Evolutionary conservation across 139 green algal species (phyloP).

Genomic region (Eudorina sp.): DNA sequence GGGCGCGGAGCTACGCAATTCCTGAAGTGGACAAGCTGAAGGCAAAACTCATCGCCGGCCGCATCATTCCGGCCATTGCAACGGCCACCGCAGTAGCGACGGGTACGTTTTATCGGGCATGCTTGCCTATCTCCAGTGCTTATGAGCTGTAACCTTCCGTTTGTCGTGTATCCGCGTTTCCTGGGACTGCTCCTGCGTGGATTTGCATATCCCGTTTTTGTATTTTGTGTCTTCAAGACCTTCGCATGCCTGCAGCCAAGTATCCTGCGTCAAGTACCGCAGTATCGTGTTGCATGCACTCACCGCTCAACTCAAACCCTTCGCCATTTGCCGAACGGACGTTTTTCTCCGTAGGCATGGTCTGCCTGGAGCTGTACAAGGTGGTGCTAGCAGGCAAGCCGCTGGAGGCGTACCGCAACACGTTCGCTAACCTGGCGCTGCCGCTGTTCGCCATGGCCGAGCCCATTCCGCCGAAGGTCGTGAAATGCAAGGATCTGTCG

Average conservation of each 20-base stretch:
- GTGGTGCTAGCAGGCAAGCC: slow-evolving; percentile 73
- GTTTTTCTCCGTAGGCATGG: slow-evolving; percentile 74
- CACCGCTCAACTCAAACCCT: too few relatives aligned
- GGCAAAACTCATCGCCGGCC: slow-evolving; percentile 97
- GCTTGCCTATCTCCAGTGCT: too few relatives aligned
- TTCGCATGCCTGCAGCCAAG: too few relatives aligned
- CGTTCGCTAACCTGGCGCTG: slow-evolving; percentile 98
- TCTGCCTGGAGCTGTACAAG: slow-evolving; percentile 99
- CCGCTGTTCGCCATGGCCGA: slow-evolving; percentile 98
- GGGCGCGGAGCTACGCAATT: slow-evolving; percentile 95
- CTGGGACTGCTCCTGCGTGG: too few relatives aligned
- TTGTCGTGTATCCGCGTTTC: too few relatives aligned
- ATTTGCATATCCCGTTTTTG: too few relatives aligned
- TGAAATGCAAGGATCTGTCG: slow-evolving; percentile 81
- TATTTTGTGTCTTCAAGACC: too few relatives aligned
- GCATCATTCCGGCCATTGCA: slow-evolving; percentile 98
- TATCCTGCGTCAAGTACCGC: too few relatives aligned
- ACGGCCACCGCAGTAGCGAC: slow-evolving; percentile 97
- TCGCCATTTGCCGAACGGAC: too few relatives aligned
- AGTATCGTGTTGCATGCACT: too few relatives aligned
- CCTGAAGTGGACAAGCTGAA: slow-evolving; percentile 82
- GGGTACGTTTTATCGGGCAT: too few relatives aligned
- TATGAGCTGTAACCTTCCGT: too few relatives aligned
- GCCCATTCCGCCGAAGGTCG: slow-evolving; percentile 89
- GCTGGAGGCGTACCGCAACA: slow-evolving; percentile 95